A percentile compares a stretch with the other conserved stretches of the same genome.
phyloP scores from a whole-genome alignment of 164 flowering plant species.

The Protea cynaroides region DNA sequence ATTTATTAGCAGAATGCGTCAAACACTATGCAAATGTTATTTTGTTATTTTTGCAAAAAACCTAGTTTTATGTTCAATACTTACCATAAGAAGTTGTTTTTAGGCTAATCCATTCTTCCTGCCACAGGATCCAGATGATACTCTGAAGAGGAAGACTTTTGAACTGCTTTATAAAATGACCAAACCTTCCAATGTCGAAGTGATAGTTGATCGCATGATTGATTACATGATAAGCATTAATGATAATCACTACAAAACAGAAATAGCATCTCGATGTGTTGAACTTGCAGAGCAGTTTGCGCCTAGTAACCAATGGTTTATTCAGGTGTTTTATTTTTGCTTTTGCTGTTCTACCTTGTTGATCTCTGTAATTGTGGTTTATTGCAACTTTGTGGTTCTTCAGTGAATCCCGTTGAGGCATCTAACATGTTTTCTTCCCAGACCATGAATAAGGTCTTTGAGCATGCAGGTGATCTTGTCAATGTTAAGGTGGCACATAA shows the following conservation, averaged over 20 bases:
- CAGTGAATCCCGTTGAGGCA: background rate
- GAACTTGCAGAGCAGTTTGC: conserved; percentile 99
- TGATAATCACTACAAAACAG: conserved; percentile 92
- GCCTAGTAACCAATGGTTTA: conserved; percentile 98
- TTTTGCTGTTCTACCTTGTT: conserved; percentile 2
- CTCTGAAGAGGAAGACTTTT: conserved; percentile 96
- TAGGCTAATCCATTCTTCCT: conserved; percentile 2
- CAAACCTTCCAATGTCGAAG: conserved; percentile 96
- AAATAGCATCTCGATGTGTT: conserved; percentile 94
- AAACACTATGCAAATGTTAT: no score
- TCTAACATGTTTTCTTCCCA: conserved; percentile 28
- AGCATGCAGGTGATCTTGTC: conserved; percentile 98
- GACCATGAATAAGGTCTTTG: conserved; percentile 99
- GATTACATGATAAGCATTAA: conserved; percentile 93
- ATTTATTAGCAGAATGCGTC: no score
- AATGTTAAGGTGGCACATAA: conserved; percentile 87
- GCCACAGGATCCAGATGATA: conserved; percentile 95
- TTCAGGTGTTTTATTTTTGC: conserved; percentile 52
- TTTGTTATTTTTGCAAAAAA: no score
- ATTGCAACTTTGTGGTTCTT: background rate
- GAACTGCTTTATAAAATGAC: conserved; percentile 95
- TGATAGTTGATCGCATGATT: conserved; percentile 96
- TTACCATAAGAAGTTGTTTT: no score
- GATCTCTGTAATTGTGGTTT: background rate
- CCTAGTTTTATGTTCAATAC: no score